These are phyloP conservation scores for Mycena kentingensis DNA, from an alignment of 768 basidiomycete species.

Conservation along the genomic window DNA sequence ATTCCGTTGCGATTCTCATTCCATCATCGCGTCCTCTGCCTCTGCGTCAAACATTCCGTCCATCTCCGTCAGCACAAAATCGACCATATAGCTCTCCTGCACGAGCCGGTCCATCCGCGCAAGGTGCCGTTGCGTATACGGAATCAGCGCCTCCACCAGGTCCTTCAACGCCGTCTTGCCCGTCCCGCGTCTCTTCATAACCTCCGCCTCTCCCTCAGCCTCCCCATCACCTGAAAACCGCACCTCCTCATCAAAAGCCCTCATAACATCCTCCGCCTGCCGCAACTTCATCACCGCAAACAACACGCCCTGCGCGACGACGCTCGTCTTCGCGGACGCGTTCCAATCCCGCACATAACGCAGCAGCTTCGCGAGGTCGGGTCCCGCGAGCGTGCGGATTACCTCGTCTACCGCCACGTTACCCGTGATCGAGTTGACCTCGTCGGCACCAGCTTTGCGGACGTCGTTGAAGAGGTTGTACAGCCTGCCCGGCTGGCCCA, in stretches of 20 bases:
- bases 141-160: slow-evolving; percentile 81
- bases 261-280: slow-evolving; percentile 70
- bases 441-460: slow-evolving; percentile 31
- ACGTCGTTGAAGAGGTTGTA: slow-evolving; percentile 77
- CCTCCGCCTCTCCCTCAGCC: slow-evolving; percentile 26
- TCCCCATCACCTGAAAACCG: no score
- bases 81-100: slow-evolving; percentile 95
- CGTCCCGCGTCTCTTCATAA: slow-evolving; percentile 21
- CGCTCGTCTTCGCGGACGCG: slow-evolving; percentile 85
- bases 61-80: slow-evolving; percentile 87
- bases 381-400: slow-evolving; percentile 64
- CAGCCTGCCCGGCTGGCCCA: slow-evolving; percentile 91
- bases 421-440: slow-evolving; percentile 58
- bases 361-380: slow-evolving; percentile 81
- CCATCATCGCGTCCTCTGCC: slow-evolving; percentile 47
- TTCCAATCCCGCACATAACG: slow-evolving; percentile 92
- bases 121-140: slow-evolving; percentile 94
- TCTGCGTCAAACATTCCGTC: slow-evolving; percentile 68
- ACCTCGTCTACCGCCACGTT: slow-evolving; percentile 77
- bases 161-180: slow-evolving; percentile 57
- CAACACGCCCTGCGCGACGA: slow-evolving; percentile 81
- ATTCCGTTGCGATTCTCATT: no score
- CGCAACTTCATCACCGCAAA: slow-evolving; percentile 80
- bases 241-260: slow-evolving; percentile 57
- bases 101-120: slow-evolving; percentile 81